Evolutionary conservation across 139 green algal genomes (phyloP).

Genomic region (Asterochloris sp.): DNA sequence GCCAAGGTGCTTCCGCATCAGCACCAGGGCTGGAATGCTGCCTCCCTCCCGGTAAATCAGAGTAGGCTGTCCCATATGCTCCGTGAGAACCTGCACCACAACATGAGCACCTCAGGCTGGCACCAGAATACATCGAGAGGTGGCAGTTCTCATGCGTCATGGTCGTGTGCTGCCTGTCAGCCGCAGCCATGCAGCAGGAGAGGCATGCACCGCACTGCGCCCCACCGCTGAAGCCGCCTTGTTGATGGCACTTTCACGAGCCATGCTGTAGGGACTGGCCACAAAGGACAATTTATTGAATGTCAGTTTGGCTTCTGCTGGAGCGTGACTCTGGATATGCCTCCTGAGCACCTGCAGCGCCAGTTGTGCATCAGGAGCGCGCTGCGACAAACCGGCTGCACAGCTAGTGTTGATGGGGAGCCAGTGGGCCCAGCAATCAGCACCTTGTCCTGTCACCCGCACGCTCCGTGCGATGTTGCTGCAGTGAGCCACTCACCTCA

Average conservation of each 20-base stretch:
- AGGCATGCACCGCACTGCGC: not conserved
- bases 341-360: slow-evolving; percentile 19
- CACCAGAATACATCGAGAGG: not conserved
- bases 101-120: not conserved
- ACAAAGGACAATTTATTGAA: slow-evolving; percentile 47
- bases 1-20: slow-evolving; percentile 43
- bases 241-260: slow-evolving; percentile 34
- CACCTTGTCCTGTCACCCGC: not conserved
- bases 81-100: slow-evolving; percentile 18
- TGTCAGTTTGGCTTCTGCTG: slow-evolving; percentile 37
- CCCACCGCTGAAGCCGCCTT: slow-evolving; percentile 34
- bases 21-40: slow-evolving; percentile 61
- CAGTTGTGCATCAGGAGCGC: not conserved
- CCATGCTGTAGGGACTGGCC: slow-evolving; percentile 38
- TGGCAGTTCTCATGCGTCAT: not conserved
- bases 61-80: slow-evolving; percentile 19
- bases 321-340: slow-evolving; percentile 31
- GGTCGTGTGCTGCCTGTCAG: not conserved
- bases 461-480: not conserved
- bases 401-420: not conserved
- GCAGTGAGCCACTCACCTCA: too few relatives aligned
- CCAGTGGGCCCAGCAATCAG: not conserved
- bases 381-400: not conserved
- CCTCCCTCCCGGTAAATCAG: slow-evolving; percentile 28
- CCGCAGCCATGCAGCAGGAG: not conserved